Conservation (phyloP, 495 filamentous ascomycete genomes). For the Penicillium canariense region DNA sequence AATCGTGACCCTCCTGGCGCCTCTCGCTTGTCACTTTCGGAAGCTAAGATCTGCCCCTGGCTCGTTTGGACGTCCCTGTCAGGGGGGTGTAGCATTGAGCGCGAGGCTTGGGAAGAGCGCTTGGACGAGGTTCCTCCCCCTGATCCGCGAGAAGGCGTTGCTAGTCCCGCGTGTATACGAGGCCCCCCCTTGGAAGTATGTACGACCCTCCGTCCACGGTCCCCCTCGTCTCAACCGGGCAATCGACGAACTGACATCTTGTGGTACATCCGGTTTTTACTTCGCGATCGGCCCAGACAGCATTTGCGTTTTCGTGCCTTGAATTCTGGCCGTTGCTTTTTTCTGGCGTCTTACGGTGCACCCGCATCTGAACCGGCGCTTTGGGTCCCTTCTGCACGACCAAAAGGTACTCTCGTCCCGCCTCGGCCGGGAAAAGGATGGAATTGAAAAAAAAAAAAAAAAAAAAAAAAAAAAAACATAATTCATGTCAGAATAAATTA, state of each 20-base stretch:
- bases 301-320: neutral
- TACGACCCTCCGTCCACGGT: neutral
- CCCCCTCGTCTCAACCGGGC: neutral
- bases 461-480: no score
- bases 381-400: conserved; percentile 14
- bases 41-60: conserved; percentile 26
- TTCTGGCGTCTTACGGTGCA: neutral
- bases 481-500: no score
- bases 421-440: neutral
- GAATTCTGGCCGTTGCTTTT: conserved; percentile 3
- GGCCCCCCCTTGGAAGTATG: no score
- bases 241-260: neutral
- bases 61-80: conserved; percentile 7
- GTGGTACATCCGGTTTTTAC: neutral
- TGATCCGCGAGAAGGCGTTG: conserved; percentile 1
- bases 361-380: conserved; percentile 13
- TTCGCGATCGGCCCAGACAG: neutral
- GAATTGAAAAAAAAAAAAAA: neutral
- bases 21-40: conserved; percentile 26
- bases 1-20: conserved; percentile 20
- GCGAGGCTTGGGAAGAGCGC: neutral
- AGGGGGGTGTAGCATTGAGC: neutral
- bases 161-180: neutral
- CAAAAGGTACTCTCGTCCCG: neutral
- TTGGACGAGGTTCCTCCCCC: conserved; percentile 3